Base-by-base conservation (phyloP, 2,329 filamentous ascomycete genomes). In the Monascus ruber region DNA sequence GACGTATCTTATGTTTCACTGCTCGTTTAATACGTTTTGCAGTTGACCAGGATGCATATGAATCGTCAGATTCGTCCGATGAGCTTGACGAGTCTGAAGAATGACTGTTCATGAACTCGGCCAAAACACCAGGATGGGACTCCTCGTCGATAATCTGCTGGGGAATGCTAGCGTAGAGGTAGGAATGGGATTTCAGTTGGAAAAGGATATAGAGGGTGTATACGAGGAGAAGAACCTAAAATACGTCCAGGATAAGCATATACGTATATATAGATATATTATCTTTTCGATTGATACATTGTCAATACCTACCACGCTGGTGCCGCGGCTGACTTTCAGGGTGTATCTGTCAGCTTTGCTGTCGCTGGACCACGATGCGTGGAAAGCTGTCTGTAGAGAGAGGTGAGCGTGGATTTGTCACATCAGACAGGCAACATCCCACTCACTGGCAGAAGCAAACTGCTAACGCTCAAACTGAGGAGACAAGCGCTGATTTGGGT, bases 401-500 rank as follows among this genome's bases (percentile, higher is more conserved):
- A 17, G 17, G 17, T 17, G 17, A 31, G 9, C 10, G 17, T 24
- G 38, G 10, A 10, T 11, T 11, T 31, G 7, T 33, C 10, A 9
- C 11, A 6, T 33, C 17, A 33, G 17, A 24, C 9, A 6, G 17
- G 11, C 9, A 24, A 27, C 9, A 35, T 29, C 6, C 10, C n/a
- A 63, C 76, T 50, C 64, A 83, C 81, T 1, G 88, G 87, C 8
- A 95, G 66, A 25, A 94, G 74, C 24, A 94, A 70, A 68, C 87
- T 94, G 64, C 85, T 88, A 44, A 94, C 88, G 55, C 84, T 88
- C 62, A 94, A 64, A 69, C 85, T 93, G 50, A 95, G 75, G 51
- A 95, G 71, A 65, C 86, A 94, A 37, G 88, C 88, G 58, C 86
- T 94, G 85, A 94, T 94, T 60, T 95, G 87, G 1, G 87, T 94